Conservation (phyloP, 805 yeast genomes). For the Kodamaea nitidulidarum region DNA sequence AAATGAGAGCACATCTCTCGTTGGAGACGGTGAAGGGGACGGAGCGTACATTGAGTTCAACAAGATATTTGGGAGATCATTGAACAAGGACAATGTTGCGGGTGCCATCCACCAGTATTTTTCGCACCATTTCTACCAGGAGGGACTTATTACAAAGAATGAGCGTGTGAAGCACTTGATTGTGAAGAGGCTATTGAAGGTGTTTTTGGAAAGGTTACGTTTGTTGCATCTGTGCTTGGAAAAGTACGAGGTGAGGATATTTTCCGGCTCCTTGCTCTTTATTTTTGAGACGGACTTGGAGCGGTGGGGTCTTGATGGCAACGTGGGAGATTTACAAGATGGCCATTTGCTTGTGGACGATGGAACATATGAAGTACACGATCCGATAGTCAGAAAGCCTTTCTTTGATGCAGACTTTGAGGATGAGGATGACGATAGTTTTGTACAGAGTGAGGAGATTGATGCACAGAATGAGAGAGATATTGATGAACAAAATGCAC, state of each 20-base stretch:
- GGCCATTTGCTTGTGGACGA: conserved; percentile 13
- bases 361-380: conserved; percentile 15
- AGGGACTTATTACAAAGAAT: conserved; percentile 4
- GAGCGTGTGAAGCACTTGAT: conserved; percentile 24
- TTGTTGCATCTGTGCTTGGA: conserved; percentile 61
- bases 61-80: conserved; percentile 67
- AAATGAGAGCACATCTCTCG: conserved; percentile 2
- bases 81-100: conserved; percentile 41
- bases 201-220: conserved; percentile 57
- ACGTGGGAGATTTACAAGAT: conserved; percentile 4
- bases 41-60: conserved; percentile 48
- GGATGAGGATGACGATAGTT: conserved; percentile 24
- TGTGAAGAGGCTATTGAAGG: conserved; percentile 30
- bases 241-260: conserved; percentile 58
- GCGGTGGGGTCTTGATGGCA: conserved; percentile 42
- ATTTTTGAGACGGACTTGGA: conserved; percentile 64
- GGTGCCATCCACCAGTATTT: conserved; percentile 49
- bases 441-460: conserved; percentile 8
- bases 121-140: conserved; percentile 12
- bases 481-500: too few relatives aligned
- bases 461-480: too few relatives aligned
- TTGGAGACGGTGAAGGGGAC: conserved; percentile 1
- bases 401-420: conserved; percentile 8
- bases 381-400: conserved; percentile 23
- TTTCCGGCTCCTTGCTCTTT: conserved; percentile 70